A percentile compares a stretch with the other conserved stretches of the same genome.
phyloP scores from a whole-genome alignment of 2,329 filamentous ascomycete species.

The Botrytis fragariae region DNA sequence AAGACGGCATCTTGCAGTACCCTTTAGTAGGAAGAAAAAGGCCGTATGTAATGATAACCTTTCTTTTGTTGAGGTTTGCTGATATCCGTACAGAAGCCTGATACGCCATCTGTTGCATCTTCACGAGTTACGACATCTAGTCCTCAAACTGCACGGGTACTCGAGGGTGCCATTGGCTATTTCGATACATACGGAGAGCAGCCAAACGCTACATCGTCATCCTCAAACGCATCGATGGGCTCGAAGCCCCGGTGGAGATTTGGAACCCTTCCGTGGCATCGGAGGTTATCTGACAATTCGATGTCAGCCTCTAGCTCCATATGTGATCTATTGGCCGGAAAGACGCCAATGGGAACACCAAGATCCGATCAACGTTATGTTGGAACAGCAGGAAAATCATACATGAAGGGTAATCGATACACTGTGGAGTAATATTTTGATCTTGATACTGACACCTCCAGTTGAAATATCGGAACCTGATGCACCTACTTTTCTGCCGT shows the following conservation, averaged over 20 bases:
- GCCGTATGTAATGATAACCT: slow-evolving; percentile 19
- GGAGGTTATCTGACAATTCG: slow-evolving; percentile 33
- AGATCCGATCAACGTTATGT: slow-evolving; percentile 22
- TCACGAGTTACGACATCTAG: slow-evolving; percentile 26
- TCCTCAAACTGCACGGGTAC: slow-evolving; percentile 25
- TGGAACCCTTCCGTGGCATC: slow-evolving; percentile 39
- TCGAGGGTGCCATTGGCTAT: slow-evolving; percentile 30
- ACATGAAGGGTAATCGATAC: slow-evolving; percentile 25
- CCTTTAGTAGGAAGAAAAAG: slow-evolving; percentile 20
- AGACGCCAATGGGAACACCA: slow-evolving; percentile 34
- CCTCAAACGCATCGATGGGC: slow-evolving; percentile 11
- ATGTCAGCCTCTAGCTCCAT: slow-evolving; percentile 36
- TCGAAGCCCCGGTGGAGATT: slow-evolving; percentile 27
- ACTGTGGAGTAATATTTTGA: background rate
- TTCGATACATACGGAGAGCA: slow-evolving; percentile 20
- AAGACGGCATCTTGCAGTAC: slow-evolving; percentile 17
- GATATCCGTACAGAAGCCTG: slow-evolving; percentile 4
- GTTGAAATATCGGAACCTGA: slow-evolving; percentile 33
- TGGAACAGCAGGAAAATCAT: slow-evolving; percentile 25
- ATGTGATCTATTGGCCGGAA: slow-evolving; percentile 34
- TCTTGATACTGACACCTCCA: slow-evolving; percentile 11
- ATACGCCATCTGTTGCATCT: slow-evolving; percentile 1
- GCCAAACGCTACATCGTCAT: background rate
- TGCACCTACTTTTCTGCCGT: slow-evolving; percentile 33
- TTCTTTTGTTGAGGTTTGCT: background rate